Conservation (phyloP, 1,284 basidiomycete species). For the Macrocystidia cucumis region DNA sequence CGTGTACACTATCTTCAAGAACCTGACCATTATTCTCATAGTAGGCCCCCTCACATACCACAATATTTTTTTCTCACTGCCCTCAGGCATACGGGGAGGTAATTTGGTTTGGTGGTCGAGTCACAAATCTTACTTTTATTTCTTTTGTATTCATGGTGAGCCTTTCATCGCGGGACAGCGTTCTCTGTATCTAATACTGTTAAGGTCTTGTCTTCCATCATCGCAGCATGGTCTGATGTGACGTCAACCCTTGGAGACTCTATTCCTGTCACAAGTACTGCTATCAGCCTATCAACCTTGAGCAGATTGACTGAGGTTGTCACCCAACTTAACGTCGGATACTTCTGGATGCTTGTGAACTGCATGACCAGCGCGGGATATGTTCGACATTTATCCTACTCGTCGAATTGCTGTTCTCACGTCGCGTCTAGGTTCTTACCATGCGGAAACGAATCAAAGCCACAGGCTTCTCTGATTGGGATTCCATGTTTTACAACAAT, state of each 20-base stretch:
- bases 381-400: conserved; percentile 41
- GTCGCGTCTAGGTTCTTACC: conserved; percentile 61
- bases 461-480: conserved; percentile 99
- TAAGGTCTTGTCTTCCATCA: conserved; percentile 87
- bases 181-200: not conserved
- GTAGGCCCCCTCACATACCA: conserved; percentile 34
- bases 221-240: conserved; percentile 95
- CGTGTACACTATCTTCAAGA: conserved; percentile 98
- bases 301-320: conserved; percentile 41
- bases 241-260: conserved; percentile 39
- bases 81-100: conserved; percentile 92
- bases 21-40: conserved; percentile 97
- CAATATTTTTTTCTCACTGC: conserved; percentile 7
- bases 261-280: conserved; percentile 34
- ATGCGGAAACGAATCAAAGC: conserved; percentile 98
- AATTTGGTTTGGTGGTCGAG: conserved; percentile 90
- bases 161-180: conserved; percentile 1
- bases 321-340: conserved; percentile 71
- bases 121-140: conserved; percentile 83
- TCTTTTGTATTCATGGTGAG: conserved; percentile 91
- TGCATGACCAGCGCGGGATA: conserved; percentile 90
- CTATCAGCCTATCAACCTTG: conserved; percentile 32
- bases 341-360: conserved; percentile 96
- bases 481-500: conserved; percentile 99
- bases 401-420: not conserved